Base-by-base conservation (phyloP, 2,329 filamentous ascomycete species). In the Beauveria caledonica region DNA sequence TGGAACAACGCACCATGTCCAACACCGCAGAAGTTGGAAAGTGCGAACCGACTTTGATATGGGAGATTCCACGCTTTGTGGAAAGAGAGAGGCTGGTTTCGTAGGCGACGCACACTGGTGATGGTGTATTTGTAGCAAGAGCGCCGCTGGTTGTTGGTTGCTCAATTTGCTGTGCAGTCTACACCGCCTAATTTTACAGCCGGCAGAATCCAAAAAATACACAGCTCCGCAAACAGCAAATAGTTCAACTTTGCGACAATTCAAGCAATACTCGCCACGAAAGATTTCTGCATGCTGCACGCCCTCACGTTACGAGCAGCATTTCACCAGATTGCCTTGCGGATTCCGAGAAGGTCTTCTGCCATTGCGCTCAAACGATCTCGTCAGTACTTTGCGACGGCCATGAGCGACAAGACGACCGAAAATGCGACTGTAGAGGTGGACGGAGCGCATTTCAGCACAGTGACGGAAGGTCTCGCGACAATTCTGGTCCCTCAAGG, bases 381-480 rank as follows among this genome's bases (percentile, higher is more conserved):
- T 29, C 42, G 42, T 44, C 49, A 21, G n/a, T 17, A 46, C 13
- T 53, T 46, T 17, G 42, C 49, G 29, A 60, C 42, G 5, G 17
- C 60, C 50, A 59, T 60, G 51, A 33, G 58, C 17, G 44, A 48
- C 55, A 42, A 29, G 21, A 17, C 55, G 39, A 50, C 44, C 23
- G 58, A 62, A 36, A 62, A 61, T 13, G 65, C 69, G 33, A 66
- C 65, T 10, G 66, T 72, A 44, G 68, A 69, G 46, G 64, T 67
- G 23, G 74, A 80, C 61, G 81, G 78, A 42, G 76, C 79, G 66
- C 74, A 77, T 33, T 84, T 80, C 65, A 77, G 73, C 21, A 78
- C 79, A 15, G 73, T 85, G 5, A 78, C 74, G 62, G 83, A 86
- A 64, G 83, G 83, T 0, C 78, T 80, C 52, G 83, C 80, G n/a